Evolutionary conservation across 352 stramenopile species (phyloP), one percentile per base, ranked within the genome.

Genomic region (Globisporangium nagaii): DNA sequence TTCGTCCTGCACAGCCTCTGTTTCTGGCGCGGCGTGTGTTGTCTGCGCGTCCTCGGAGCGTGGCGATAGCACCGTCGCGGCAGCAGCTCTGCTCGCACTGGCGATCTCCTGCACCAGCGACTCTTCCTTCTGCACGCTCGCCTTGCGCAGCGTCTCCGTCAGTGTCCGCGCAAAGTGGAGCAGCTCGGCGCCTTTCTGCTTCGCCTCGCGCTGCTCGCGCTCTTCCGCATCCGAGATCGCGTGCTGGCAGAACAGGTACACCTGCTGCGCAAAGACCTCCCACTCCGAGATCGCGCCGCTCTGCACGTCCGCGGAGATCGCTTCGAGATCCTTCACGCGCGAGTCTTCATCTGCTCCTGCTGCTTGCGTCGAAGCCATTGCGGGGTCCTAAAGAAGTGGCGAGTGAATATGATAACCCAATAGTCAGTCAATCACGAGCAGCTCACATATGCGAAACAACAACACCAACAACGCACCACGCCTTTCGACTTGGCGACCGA

Each of bases 401-500:
- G 3, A 37, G 11, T 30, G 11, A 39, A 46, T 1, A 37, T 46
- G n/a, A n/a, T n/a, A 48, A 35, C 31, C 46, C 25, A 45, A 15
- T 1, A 40, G 9, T 41, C 2, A 41, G 10, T n/a, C 10, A 49
- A 12, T 9, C 10, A 37, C 12, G 42, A n/a, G n/a, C n/a, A n/a
- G n/a, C n/a, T n/a, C n/a, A n/a, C n/a, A n/a, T n/a, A n/a, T 15
- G 6, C 27, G n/a, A 31, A 22, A 9, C 31, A 19, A 51, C 13
- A 43, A 3, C 25, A 45, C 6, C 12, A 7, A 24, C 19, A 7
- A 60, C 58, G 40, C 37, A 73, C 62, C 52, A 89, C 79, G 17
- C 66, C 68, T 51, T 91, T 91, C 24, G 76, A 85, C 51, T 81
- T 84, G 6, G 81, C 81, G 6, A 91, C 81, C 12, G 78, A 89